Conservation (phyloP, 2,329 filamentous ascomycete species). For the Rhynchosporium agropyri region DNA sequence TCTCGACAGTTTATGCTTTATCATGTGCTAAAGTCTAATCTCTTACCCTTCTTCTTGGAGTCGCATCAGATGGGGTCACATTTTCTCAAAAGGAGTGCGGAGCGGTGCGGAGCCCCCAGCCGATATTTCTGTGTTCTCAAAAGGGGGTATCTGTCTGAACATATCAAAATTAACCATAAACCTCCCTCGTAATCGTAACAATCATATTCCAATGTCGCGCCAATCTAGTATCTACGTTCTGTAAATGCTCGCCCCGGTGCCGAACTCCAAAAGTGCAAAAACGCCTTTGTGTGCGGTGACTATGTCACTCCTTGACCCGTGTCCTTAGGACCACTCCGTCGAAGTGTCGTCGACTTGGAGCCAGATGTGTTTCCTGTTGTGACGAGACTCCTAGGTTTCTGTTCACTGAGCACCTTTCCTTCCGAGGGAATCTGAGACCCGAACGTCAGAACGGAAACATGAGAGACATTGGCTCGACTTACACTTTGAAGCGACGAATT, state of each 20-base stretch:
- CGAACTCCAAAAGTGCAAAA: not conserved
- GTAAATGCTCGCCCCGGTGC: too few relatives aligned
- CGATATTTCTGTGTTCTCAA: too few relatives aligned
- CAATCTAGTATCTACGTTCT: too few relatives aligned
- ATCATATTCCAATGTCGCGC: too few relatives aligned
- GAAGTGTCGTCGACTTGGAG: not conserved
- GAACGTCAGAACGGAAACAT: not conserved
- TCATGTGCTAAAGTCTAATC: too few relatives aligned
- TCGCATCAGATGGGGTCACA: too few relatives aligned
- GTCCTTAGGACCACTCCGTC: too few relatives aligned
- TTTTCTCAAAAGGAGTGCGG: too few relatives aligned
- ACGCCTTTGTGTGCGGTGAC: not conserved
- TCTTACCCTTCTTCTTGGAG: too few relatives aligned
- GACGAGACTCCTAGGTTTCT: not conserved
- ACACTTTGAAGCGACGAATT: not conserved
- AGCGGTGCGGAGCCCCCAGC: too few relatives aligned
- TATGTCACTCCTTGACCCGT: conserved; percentile 1
- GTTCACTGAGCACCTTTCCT: not conserved
- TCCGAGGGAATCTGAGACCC: not conserved
- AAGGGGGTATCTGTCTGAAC: not conserved
- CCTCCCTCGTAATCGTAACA: not conserved
- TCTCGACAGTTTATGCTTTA: too few relatives aligned
- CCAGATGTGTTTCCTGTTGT: not conserved
- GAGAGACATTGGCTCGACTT: not conserved
- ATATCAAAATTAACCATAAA: not conserved